A percentile compares a stretch with the other conserved stretches of the same genome.
Evolutionary conservation across 805 yeast species (phyloP).

Genomic region (Saccharomycopsis malanga): DNA sequence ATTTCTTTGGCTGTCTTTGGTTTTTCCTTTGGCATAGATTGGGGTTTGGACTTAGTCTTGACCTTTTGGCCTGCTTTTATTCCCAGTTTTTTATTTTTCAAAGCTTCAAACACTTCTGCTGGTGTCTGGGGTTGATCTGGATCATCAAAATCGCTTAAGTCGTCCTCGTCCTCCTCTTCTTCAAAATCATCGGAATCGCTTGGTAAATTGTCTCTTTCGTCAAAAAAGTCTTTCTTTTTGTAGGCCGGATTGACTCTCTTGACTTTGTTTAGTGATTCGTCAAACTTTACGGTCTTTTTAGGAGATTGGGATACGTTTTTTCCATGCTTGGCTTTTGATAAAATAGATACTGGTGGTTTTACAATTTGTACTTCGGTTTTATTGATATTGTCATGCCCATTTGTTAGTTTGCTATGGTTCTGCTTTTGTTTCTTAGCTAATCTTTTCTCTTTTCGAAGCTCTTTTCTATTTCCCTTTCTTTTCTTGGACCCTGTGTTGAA

Average conservation of each 20-base stretch:
- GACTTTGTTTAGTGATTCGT: constrained; percentile 16
- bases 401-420: background rate
- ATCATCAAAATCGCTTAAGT: constrained; percentile 19
- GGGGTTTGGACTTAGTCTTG: background rate
- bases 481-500: constrained; percentile 25
- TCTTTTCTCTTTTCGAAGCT: constrained; percentile 36
- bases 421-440: constrained; percentile 29
- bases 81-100: constrained; percentile 28
- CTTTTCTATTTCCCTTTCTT: constrained; percentile 33
- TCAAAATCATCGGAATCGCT: constrained; percentile 21
- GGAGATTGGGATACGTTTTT: constrained; percentile 30
- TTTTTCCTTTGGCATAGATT: background rate
- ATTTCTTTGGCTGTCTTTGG: constrained; percentile 14
- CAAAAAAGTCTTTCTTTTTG: constrained; percentile 26
- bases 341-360: too few species aligned
- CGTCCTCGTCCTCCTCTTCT: constrained; percentile 28
- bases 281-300: constrained; percentile 25
- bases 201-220: constrained; percentile 25
- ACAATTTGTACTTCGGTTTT: too few species aligned
- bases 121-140: constrained; percentile 30
- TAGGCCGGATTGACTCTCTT: constrained; percentile 15
- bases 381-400: background rate
- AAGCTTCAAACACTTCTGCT: constrained; percentile 39
- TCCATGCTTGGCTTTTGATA: too few species aligned
- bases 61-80: too few species aligned